Percentiles rank a stretch among this genome's conserved stretches.
phyloP scores from a whole-genome alignment of 345 rosid genomes.

The Dimocarpus longan region DNA sequence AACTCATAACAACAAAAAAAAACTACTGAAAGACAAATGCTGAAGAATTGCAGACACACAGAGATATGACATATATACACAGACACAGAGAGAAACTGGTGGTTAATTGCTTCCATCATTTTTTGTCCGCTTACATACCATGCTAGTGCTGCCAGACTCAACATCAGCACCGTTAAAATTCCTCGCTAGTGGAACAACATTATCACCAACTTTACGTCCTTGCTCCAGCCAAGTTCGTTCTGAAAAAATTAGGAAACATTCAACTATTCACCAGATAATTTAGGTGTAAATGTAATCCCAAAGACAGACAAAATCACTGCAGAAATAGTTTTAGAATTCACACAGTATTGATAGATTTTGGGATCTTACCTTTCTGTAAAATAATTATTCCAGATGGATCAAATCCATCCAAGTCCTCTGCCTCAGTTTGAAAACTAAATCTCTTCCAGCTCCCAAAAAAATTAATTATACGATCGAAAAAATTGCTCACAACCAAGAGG shows the following conservation, averaged over 20 bases:
- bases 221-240: constrained; percentile 91
- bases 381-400: constrained; percentile 94
- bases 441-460: constrained; percentile 98
- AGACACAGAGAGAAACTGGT: too few relatives aligned
- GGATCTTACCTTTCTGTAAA: constrained; percentile 69
- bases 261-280: neutral
- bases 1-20: too few relatives aligned
- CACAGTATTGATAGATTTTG: neutral
- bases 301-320: neutral
- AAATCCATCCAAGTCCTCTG: constrained; percentile 85
- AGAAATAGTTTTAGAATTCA: neutral
- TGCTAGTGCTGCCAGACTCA: constrained; percentile 53
- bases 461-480: constrained; percentile 79
- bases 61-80: neutral
- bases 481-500: constrained; percentile 86
- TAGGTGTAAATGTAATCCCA: neutral
- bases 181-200: constrained; percentile 86
- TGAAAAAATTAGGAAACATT: constrained; percentile 23
- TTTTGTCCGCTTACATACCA: constrained; percentile 41
- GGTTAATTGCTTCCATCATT: neutral
- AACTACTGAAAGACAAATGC: neutral
- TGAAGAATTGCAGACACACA: neutral
- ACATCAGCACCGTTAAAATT: constrained; percentile 76
- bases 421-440: constrained; percentile 80
- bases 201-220: constrained; percentile 86